Conservation (phyloP, 1,139 yeast species). For the Suhomyces taliae region DNA sequence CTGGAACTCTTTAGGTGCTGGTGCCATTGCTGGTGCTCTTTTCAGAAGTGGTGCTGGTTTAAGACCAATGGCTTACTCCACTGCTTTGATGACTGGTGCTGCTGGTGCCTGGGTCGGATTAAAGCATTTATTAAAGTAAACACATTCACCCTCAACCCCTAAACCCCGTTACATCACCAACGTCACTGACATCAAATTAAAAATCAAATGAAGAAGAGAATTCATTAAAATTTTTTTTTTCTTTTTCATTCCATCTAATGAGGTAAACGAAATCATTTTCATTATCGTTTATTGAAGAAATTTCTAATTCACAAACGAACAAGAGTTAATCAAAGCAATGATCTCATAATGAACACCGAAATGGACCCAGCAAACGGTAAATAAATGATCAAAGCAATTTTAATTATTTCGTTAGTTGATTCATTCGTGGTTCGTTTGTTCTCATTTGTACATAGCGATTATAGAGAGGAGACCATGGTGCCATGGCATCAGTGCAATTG, state of each 20-base stretch:
- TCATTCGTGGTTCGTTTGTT: conserved; percentile 1
- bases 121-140: conserved; percentile 47
- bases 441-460: conserved; percentile 12
- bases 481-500: not conserved
- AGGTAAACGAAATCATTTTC: not conserved
- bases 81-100: conserved; percentile 82
- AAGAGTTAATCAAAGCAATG: not conserved
- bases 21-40: conserved; percentile 89
- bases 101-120: conserved; percentile 93
- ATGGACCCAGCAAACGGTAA: too few species aligned
- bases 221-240: too few species aligned
- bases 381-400: too few species aligned
- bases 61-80: conserved; percentile 84
- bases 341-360: not conserved
- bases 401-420: not conserved
- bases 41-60: conserved; percentile 85
- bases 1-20: conserved; percentile 79
- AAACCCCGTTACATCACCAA: too few species aligned
- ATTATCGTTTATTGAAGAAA: not conserved
- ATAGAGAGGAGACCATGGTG: conserved; percentile 9
- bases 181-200: too few species aligned
- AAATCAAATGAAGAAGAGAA: too few species aligned
- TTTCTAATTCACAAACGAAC: not conserved
- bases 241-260: conserved; percentile 1
- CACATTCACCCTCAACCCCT: too few species aligned